phyloP scores from a whole-genome alignment of 768 basidiomycete species.

The Hygrocybe punicea region DNA sequence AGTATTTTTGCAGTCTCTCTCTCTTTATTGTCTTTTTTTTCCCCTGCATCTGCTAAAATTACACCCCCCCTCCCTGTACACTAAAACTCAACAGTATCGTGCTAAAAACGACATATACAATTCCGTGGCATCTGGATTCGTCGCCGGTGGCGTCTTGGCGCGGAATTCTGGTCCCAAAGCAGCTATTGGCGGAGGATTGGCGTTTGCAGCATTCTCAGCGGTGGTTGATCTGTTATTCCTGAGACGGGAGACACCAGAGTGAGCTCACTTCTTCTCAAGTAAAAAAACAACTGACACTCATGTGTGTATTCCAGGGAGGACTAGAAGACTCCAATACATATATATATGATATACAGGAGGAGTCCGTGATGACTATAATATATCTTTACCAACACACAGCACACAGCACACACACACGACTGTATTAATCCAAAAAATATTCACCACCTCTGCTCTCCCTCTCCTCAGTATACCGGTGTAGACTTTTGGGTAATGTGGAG shows the following conservation, averaged over 20 bases:
- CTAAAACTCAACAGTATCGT: constrained; percentile 62
- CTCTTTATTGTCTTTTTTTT: no score
- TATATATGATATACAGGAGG: no score
- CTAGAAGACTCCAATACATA: no score
- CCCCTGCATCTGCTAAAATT: background rate
- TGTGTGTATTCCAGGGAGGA: constrained; percentile 42
- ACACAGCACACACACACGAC: background rate
- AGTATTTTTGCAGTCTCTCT: no score
- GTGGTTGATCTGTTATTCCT: constrained; percentile 80
- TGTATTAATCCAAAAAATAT: background rate
- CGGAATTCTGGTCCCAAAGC: constrained; percentile 84
- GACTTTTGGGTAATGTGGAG: no score
- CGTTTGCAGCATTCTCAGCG: constrained; percentile 90
- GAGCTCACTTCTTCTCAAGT: constrained; percentile 27
- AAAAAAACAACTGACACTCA: background rate
- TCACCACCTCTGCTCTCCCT: no score
- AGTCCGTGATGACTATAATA: constrained; percentile 19
- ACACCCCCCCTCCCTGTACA: no score
- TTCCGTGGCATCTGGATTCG: constrained; percentile 80
- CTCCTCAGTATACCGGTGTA: no score
- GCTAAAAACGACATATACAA: constrained; percentile 95
- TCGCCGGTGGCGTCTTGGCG: constrained; percentile 86
- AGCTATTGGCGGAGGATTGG: constrained; percentile 81
- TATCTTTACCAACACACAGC: no score
- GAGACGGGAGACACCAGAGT: constrained; percentile 79